Evolutionary conservation across 805 yeast species (phyloP).

Genomic region (Lipomyces chichibuensis): DNA sequence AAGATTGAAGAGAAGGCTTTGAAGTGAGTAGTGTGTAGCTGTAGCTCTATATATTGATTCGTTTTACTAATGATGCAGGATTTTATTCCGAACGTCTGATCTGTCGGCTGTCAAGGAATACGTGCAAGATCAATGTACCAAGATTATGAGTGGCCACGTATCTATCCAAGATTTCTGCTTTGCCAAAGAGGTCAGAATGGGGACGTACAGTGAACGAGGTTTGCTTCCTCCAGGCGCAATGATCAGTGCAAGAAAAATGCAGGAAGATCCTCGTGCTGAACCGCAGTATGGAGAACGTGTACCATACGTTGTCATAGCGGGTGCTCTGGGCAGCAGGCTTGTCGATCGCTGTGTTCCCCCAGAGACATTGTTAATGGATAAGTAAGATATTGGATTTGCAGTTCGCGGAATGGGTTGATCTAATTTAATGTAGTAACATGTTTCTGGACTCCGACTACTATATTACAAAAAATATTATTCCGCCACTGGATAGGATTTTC

Average conservation of each 20-base stretch:
- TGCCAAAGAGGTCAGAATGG: conserved; percentile 85
- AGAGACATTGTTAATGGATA: conserved; percentile 59
- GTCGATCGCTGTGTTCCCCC: conserved; percentile 83
- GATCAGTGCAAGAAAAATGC: conserved; percentile 65
- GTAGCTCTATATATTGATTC: neutral
- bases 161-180: conserved; percentile 84
- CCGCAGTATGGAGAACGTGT: conserved; percentile 90
- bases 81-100: conserved; percentile 72
- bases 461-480: conserved; percentile 78
- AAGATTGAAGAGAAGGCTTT: conserved; percentile 74
- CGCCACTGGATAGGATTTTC: conserved; percentile 86
- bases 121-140: conserved; percentile 65
- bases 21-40: conserved; percentile 6
- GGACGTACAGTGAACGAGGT: conserved; percentile 69
- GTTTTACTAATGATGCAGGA: conserved; percentile 41
- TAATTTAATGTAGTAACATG: conserved; percentile 33
- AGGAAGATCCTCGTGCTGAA: conserved; percentile 68
- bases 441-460: conserved; percentile 82
- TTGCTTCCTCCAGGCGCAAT: conserved; percentile 91
- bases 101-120: conserved; percentile 69
- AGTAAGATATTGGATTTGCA: conserved; percentile 33
- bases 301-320: conserved; percentile 77
- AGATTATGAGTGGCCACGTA: conserved; percentile 64
- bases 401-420: neutral
- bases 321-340: conserved; percentile 57